Conservation (phyloP, 257 asterid species). For the Gardenia jasminoides region DNA sequence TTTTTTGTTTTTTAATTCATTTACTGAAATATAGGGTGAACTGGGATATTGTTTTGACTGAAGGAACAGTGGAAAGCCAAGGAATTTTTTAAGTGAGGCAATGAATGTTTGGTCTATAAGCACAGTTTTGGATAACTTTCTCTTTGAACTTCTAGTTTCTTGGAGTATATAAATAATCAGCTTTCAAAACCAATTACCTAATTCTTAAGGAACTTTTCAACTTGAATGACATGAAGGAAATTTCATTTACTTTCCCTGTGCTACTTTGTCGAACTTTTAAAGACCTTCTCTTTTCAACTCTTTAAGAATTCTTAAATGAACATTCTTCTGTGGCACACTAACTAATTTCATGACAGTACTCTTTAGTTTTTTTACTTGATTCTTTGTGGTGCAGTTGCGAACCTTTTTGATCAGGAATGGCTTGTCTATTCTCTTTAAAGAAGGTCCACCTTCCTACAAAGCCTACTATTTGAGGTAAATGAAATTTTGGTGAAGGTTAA, state of each 20-base stretch:
- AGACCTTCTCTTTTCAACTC: no score
- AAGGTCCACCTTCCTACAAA: constrained; percentile 89
- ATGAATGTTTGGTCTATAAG: background rate
- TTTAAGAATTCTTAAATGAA: no score
- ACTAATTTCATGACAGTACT: background rate
- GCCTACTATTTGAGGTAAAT: constrained; percentile 80
- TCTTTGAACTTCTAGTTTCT: background rate
- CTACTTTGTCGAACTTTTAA: background rate
- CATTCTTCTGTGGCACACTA: constrained; percentile 1
- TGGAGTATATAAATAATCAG: background rate
- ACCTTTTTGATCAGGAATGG: constrained; percentile 96
- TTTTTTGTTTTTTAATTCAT: background rate
- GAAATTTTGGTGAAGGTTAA: constrained; percentile 1
- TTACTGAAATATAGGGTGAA: background rate
- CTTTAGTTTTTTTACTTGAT: constrained; percentile 16
- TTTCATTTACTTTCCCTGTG: background rate
- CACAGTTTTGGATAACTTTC: background rate
- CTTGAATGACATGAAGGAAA: background rate
- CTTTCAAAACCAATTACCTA: background rate
- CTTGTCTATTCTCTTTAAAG: constrained; percentile 75
- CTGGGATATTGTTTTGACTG: background rate
- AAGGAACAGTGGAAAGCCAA: background rate
- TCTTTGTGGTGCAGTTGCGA: constrained; percentile 56
- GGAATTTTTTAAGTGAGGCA: background rate
- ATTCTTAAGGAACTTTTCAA: background rate